These are phyloP conservation scores for Coemansia sp. DNA, from an alignment of 192 early-diverging fungal species.

Conservation along the genomic window DNA sequence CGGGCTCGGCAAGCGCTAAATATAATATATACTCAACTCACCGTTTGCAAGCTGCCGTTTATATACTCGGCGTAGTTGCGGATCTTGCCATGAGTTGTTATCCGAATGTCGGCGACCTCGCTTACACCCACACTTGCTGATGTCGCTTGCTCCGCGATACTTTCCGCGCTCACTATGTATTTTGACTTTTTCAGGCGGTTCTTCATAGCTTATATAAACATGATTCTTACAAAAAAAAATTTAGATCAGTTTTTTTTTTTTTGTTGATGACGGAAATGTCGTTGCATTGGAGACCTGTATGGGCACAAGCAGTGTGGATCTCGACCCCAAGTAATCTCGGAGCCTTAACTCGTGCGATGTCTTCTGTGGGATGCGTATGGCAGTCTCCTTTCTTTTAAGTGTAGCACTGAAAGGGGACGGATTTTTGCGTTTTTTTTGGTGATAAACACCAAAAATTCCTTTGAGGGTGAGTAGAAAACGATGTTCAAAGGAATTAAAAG, in stretches of 20 bases:
- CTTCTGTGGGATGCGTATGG: no score
- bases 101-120: slow-evolving; percentile 26
- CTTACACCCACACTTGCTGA: not conserved
- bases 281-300: no score
- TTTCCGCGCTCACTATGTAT: slow-evolving; percentile 1
- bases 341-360: no score
- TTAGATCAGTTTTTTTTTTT: no score
- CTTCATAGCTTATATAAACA: slow-evolving; percentile 7
- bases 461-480: not conserved
- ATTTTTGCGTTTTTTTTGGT: not conserved
- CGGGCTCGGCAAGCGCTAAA: not conserved
- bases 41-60: slow-evolving; percentile 11
- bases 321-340: no score
- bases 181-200: slow-evolving; percentile 19
- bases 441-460: not conserved
- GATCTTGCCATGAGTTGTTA: slow-evolving; percentile 51
- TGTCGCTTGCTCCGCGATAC: not conserved
- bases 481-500: not conserved
- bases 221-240: not conserved
- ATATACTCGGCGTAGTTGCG: slow-evolving; percentile 28
- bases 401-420: not conserved
- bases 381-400: not conserved
- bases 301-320: no score
- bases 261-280: no score
- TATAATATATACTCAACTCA: not conserved